Base-by-base conservation (phyloP, 2,329 filamentous ascomycete genomes). In the Karstenula rhodostoma region DNA sequence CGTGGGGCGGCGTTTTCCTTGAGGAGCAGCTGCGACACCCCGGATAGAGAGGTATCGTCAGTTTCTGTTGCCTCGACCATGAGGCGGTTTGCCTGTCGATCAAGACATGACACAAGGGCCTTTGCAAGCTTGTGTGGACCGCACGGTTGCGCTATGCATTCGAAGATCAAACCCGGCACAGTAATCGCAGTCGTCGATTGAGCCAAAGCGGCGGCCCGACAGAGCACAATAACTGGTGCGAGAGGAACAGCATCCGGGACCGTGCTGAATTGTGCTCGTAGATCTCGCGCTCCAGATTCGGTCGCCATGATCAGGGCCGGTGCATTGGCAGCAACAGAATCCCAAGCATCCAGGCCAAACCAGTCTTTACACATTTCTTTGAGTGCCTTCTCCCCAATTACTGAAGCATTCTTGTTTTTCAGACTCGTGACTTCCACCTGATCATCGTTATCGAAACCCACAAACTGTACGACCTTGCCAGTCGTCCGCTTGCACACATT, bases 101-200 rank as follows among this genome's bases (percentile, higher is more conserved):
- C 70, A 15, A 77, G 68, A 56, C 74, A 77, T 2, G 73, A 75
- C 0, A 64, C 58, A 2, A 78, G 60, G 4, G 76, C 74, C 57
- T 74, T 77, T 35, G 73, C 70, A 55, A 78, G 67, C 60, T 78
- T 78, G 59, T 78, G 75, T n/a, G 76, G 76, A 32, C 76, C 76
- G 29, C 72, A 73, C n/a, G 72, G 76, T 50, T 75, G 75, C 22
- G 71, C 61, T 35, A 77, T 75, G 44, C 75, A 76, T 60, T 75
- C 75, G 56, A 75, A 73, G 17, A 70, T 73, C 13, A 76, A 67
- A 0, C 74, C 75, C 2, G 73, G 72, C 3, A 75, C 71, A 0
- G 74, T 76, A 22, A 76, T 74, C 1, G 74, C 70, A 5, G 72
- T 76, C 1, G 71, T 74, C 33, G 73, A 75, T 44, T 76, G 73